Conservation (phyloP, 225 moss, liverwort and hornwort species). For the Climacium dendroides region DNA sequence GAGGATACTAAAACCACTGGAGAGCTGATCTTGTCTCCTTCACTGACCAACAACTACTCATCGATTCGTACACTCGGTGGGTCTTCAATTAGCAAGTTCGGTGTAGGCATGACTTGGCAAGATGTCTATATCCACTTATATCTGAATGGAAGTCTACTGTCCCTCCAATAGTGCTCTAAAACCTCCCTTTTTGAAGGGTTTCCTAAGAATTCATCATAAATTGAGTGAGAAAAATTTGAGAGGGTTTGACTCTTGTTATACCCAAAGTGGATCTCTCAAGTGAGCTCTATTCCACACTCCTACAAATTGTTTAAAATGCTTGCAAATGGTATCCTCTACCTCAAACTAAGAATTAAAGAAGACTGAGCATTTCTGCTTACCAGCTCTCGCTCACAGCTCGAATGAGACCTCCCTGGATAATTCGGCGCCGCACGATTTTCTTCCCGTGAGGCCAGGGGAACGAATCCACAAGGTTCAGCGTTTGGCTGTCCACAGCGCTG, state of each 20-base stretch:
- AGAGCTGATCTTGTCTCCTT: not conserved
- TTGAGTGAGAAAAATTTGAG: not conserved
- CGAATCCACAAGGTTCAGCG: slow-evolving; percentile 18
- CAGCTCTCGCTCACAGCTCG: slow-evolving; percentile 63
- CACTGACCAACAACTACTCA: not conserved
- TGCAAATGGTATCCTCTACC: not conserved
- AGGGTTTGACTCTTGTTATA: no score
- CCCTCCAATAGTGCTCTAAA: not conserved
- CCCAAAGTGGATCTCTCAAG: not conserved
- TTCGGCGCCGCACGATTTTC: slow-evolving; percentile 36
- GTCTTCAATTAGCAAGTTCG: not conserved
- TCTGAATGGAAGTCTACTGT: not conserved
- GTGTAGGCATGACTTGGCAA: not conserved
- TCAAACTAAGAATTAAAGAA: not conserved
- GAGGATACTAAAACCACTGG: not conserved
- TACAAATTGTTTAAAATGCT: not conserved
- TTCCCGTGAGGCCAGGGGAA: slow-evolving; percentile 42
- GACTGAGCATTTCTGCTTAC: not conserved
- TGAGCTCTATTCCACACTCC: not conserved
- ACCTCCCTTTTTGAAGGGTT: not conserved
- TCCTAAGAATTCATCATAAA: not conserved
- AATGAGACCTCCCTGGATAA: slow-evolving; percentile 51
- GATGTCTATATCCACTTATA: not conserved
- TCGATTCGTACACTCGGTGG: not conserved
- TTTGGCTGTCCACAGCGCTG: slow-evolving; percentile 29